Conservation (phyloP, 2,329 filamentous ascomycete genomes). For the Madurella fahalii region DNA sequence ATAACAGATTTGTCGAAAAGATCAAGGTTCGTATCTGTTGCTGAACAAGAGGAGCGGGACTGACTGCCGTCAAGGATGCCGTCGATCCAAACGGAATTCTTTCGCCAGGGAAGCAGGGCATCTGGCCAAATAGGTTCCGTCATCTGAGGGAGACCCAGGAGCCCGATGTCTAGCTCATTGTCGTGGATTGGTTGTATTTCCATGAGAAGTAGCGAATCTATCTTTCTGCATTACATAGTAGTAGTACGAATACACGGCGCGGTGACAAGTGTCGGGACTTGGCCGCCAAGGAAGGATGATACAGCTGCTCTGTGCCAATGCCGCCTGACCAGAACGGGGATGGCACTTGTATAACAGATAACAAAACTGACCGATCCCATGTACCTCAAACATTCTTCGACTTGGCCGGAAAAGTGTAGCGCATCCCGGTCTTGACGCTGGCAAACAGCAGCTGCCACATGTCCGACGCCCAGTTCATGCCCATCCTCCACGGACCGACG, state of each 20-base stretch:
- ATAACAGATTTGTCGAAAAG: slow-evolving; percentile 37
- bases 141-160: slow-evolving; percentile 20
- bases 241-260: too few relatives aligned
- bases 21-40: slow-evolving; percentile 33
- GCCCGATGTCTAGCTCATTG: background rate
- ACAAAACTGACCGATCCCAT: too few relatives aligned
- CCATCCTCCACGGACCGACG: slow-evolving; percentile 29
- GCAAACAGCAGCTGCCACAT: slow-evolving; percentile 20
- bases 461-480: slow-evolving; percentile 26
- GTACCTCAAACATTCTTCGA: slow-evolving; percentile 13
- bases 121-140: slow-evolving; percentile 32
- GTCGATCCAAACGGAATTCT: slow-evolving; percentile 37
- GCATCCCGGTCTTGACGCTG: slow-evolving; percentile 20
- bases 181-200: too few relatives aligned
- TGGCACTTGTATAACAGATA: too few relatives aligned
- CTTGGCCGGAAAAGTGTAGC: slow-evolving; percentile 13
- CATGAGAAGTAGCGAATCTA: too few relatives aligned
- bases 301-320: too few relatives aligned
- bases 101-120: slow-evolving; percentile 37
- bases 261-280: too few relatives aligned
- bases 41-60: background rate
- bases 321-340: too few relatives aligned
- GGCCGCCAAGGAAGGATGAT: too few relatives aligned
- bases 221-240: too few relatives aligned
- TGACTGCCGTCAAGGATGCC: slow-evolving; percentile 28